A percentile compares a stretch with the other conserved stretches of the same genome.
Evolutionary conservation across 768 basidiomycete species (phyloP).

Genomic region (Russula earlei): DNA sequence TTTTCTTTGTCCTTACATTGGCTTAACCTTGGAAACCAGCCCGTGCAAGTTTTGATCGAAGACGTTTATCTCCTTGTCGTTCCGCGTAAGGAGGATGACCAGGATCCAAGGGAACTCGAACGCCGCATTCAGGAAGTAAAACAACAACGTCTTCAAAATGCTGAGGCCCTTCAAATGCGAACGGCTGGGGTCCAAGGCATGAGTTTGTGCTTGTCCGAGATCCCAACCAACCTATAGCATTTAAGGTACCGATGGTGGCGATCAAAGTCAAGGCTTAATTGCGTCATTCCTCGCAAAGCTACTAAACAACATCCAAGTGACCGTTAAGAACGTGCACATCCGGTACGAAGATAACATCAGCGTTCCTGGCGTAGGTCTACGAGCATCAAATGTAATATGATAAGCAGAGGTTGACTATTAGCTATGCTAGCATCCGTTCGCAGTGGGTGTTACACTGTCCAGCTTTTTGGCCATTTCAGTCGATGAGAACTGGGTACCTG

Average conservation of each 20-base stretch:
- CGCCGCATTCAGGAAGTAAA: slow-evolving; percentile 75
- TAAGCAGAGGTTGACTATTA: neutral
- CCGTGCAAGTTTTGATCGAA: slow-evolving; percentile 85
- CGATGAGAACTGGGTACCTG: slow-evolving; percentile 76
- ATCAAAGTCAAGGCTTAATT: slow-evolving; percentile 72
- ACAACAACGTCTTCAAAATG: slow-evolving; percentile 78
- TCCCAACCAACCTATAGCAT: neutral
- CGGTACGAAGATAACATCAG: slow-evolving; percentile 94
- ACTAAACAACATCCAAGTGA: slow-evolving; percentile 93
- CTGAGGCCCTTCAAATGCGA: slow-evolving; percentile 72
- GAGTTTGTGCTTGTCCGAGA: slow-evolving; percentile 7
- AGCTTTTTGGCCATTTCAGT: slow-evolving; percentile 87
- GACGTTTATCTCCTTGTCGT: slow-evolving; percentile 92
- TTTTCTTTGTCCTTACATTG: slow-evolving; percentile 82
- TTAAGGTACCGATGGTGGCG: slow-evolving; percentile 32
- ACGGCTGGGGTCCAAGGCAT: slow-evolving; percentile 42
- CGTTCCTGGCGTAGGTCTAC: slow-evolving; percentile 70
- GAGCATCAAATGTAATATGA: slow-evolving; percentile 1
- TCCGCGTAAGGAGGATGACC: slow-evolving; percentile 58
- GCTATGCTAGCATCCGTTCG: slow-evolving; percentile 77
- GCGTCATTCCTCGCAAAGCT: slow-evolving; percentile 80
- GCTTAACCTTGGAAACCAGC: slow-evolving; percentile 82
- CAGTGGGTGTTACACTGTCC: slow-evolving; percentile 80
- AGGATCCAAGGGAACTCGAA: slow-evolving; percentile 81
- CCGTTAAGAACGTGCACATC: slow-evolving; percentile 90